Conservation (phyloP, 345 rosid species). For the Streptanthus diversifolius region DNA sequence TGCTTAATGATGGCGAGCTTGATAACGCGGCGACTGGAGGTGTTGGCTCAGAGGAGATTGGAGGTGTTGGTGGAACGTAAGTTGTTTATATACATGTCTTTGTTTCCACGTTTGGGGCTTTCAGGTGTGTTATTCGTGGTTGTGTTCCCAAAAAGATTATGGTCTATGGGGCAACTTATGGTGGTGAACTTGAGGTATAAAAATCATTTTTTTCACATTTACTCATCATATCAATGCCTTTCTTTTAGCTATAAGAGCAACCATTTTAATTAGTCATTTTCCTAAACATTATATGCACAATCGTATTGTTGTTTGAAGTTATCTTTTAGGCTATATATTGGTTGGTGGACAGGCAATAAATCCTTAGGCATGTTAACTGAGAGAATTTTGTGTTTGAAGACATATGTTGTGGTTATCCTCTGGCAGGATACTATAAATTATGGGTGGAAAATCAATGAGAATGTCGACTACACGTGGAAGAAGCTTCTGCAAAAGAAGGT, state of each 20-base stretch:
- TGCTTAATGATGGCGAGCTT: constrained; percentile 72
- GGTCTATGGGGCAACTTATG: constrained; percentile 86
- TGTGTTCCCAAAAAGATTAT: constrained; percentile 98
- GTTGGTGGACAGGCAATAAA: neutral
- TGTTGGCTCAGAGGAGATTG: constrained; percentile 87
- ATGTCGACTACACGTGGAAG: constrained; percentile 83
- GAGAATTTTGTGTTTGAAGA: constrained; percentile 18
- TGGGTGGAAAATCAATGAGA: constrained; percentile 93
- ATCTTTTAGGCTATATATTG: neutral
- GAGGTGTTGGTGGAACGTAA: constrained; percentile 99
- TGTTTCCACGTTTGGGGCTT: neutral
- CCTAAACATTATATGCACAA: neutral
- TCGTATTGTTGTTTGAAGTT: neutral
- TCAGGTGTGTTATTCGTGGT: constrained; percentile 91
- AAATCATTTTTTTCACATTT: neutral
- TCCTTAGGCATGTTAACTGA: no score
- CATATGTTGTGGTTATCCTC: constrained; percentile 1
- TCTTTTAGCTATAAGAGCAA: neutral
- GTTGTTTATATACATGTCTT: constrained; percentile 30
- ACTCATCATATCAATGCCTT: neutral
- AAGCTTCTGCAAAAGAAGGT: constrained; percentile 93
- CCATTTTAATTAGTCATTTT: neutral
- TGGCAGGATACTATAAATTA: constrained; percentile 83
- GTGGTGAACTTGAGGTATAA: constrained; percentile 92
- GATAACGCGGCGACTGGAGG: constrained; percentile 54